These are phyloP conservation scores for Fusarium neocosmosporiellum DNA, from an alignment of 2,329 filamentous ascomycete species.

Conservation along the genomic window DNA sequence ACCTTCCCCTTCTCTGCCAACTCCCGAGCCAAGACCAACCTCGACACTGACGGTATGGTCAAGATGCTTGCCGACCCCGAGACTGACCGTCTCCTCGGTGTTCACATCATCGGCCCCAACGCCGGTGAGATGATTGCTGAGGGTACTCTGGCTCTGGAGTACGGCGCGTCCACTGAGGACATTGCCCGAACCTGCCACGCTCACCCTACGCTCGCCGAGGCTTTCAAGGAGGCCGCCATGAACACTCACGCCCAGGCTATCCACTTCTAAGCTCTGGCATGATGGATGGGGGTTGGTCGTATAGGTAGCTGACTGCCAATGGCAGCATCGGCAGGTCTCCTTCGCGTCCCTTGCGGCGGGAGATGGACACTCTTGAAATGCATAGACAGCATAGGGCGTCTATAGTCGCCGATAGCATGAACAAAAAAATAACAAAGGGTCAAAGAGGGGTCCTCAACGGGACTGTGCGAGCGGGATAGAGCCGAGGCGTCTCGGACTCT, in stretches of 20 bases:
- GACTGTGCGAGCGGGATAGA: constrained; percentile 38
- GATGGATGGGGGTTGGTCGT: constrained; percentile 16
- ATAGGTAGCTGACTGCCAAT: constrained; percentile 18
- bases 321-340: constrained; percentile 22
- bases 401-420: constrained; percentile 26
- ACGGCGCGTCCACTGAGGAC: constrained; percentile 95
- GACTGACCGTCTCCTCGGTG: constrained; percentile 93
- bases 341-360: constrained; percentile 27
- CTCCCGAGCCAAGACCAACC: constrained; percentile 98
- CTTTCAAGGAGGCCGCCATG: constrained; percentile 99
- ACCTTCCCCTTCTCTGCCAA: constrained; percentile 98
- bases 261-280: constrained; percentile 75
- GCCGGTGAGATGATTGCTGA: constrained; percentile 99
- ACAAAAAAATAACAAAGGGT: constrained; percentile 31
- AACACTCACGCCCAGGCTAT: constrained; percentile 95
- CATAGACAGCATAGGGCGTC: constrained; percentile 26
- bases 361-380: constrained; percentile 29
- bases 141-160: constrained; percentile 93
- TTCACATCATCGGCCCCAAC: constrained; percentile 96
- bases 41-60: constrained; percentile 94
- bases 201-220: constrained; percentile 94
- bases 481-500: constrained; percentile 39
- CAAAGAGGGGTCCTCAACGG: constrained; percentile 35
- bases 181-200: constrained; percentile 95
- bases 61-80: constrained; percentile 97